Evolutionary conservation across 2,329 filamentous ascomycete species (phyloP).

Genomic region (Boeremia exigua): DNA sequence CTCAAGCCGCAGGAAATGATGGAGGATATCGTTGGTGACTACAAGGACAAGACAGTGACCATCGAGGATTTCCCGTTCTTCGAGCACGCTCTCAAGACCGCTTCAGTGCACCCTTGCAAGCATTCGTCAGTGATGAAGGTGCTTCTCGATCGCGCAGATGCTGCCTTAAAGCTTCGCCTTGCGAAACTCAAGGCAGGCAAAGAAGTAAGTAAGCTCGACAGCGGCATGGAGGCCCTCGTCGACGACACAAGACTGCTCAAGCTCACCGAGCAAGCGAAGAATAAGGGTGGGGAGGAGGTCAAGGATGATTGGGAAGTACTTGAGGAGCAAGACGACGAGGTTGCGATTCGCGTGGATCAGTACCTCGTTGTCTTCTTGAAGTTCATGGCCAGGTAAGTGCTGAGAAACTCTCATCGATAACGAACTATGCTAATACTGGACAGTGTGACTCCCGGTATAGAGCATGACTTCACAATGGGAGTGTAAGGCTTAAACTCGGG

Average conservation of each 20-base stretch:
- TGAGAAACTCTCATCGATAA: background rate
- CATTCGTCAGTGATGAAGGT: slow-evolving; percentile 99
- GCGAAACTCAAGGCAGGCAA: slow-evolving; percentile 76
- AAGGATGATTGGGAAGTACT: slow-evolving; percentile 68
- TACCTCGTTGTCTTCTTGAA: slow-evolving; percentile 88
- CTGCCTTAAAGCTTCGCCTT: slow-evolving; percentile 84
- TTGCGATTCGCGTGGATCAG: slow-evolving; percentile 85
- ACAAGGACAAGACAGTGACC: slow-evolving; percentile 98
- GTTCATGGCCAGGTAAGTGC: slow-evolving; percentile 62
- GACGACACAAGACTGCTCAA: slow-evolving; percentile 74
- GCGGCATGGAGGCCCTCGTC: slow-evolving; percentile 83
- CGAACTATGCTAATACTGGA: slow-evolving; percentile 68
- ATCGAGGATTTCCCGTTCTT: slow-evolving; percentile 98
- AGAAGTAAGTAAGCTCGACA: slow-evolving; percentile 58
- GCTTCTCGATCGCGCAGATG: slow-evolving; percentile 91
- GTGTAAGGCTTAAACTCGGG: slow-evolving; percentile 60
- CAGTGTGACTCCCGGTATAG: slow-evolving; percentile 92
- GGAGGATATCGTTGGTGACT: slow-evolving; percentile 95
- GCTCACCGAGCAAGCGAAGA: slow-evolving; percentile 59
- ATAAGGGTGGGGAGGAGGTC: slow-evolving; percentile 49
- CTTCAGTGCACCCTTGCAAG: slow-evolving; percentile 94
- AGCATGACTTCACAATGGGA: slow-evolving; percentile 97
- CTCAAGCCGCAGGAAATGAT: slow-evolving; percentile 87
- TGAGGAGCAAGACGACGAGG: slow-evolving; percentile 70
- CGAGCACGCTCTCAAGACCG: slow-evolving; percentile 90